Evolutionary conservation across 345 rosid species (phyloP).

Genomic region (Physaria fendleri): DNA sequence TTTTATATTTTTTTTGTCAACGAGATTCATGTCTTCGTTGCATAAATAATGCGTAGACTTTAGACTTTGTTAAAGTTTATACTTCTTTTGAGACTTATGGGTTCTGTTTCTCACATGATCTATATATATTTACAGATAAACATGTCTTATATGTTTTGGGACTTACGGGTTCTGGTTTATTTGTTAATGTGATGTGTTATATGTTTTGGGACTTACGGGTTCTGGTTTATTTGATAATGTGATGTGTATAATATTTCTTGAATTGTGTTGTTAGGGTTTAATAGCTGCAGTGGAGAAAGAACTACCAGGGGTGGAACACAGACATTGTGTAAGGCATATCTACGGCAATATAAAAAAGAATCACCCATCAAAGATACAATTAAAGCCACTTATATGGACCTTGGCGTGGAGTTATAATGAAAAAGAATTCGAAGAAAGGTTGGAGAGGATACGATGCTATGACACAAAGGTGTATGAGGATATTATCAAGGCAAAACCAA

Average conservation of each 20-base stretch:
- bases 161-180: too few species aligned
- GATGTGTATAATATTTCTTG: neutral
- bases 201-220: too few species aligned
- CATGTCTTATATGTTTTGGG: too few species aligned
- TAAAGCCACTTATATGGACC: neutral
- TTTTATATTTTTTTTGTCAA: too few species aligned
- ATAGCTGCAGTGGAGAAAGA: neutral
- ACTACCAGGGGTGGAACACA: neutral
- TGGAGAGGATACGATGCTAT: neutral
- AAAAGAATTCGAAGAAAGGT: neutral
- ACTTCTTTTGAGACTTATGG: too few species aligned
- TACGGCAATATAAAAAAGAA: neutral
- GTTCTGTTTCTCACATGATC: too few species aligned
- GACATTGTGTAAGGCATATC: neutral
- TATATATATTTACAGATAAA: too few species aligned
- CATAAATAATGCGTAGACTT: too few species aligned
- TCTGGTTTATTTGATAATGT: too few species aligned
- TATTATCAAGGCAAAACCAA: neutral
- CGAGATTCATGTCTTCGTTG: too few species aligned
- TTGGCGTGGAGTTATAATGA: neutral
- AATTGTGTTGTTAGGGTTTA: neutral
- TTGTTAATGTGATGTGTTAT: too few species aligned
- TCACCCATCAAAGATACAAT: neutral
- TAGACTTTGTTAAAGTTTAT: too few species aligned
- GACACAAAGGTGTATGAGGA: neutral